phyloP scores from a whole-genome alignment of 225 moss, liverwort and hornwort species.

The Physcomitrellopsis africana region DNA sequence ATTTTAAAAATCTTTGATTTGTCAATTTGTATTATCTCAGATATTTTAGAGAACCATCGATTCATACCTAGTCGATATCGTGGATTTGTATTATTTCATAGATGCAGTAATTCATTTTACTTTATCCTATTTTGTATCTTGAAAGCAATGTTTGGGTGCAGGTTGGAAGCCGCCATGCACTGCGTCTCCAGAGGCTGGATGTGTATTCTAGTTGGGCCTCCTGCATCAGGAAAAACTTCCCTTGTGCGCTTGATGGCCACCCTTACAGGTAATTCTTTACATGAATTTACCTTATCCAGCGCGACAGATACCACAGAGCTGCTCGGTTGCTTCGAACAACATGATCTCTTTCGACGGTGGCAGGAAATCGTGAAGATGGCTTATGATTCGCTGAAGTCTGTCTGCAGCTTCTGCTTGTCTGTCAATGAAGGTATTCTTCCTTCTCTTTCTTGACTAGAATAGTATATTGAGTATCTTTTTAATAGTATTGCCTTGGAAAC shows the following conservation, averaged over 20 bases:
- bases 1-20: neutral
- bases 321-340: constrained; percentile 98
- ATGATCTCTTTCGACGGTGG: constrained; percentile 90
- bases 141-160: constrained; percentile 53
- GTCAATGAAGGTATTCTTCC: constrained; percentile 25
- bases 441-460: constrained; percentile 23
- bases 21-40: constrained; percentile 4
- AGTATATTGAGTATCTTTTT: constrained; percentile 7
- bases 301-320: constrained; percentile 98
- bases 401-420: constrained; percentile 73
- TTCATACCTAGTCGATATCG: constrained; percentile 6
- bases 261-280: constrained; percentile 82
- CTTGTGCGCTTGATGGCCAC: constrained; percentile 78
- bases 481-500: constrained; percentile 5
- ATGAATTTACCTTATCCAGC: constrained; percentile 85
- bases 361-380: constrained; percentile 76
- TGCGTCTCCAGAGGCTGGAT: constrained; percentile 94
- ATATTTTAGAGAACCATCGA: neutral
- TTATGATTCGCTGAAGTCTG: constrained; percentile 59
- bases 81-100: neutral
- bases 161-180: constrained; percentile 88
- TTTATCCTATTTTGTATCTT: constrained; percentile 28
- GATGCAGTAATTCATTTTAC: neutral
- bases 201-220: constrained; percentile 90
- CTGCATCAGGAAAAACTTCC: constrained; percentile 87